These are phyloP conservation scores for Allium cepa DNA, from an alignment of 106 monocot species.

Conservation along the genomic window DNA sequence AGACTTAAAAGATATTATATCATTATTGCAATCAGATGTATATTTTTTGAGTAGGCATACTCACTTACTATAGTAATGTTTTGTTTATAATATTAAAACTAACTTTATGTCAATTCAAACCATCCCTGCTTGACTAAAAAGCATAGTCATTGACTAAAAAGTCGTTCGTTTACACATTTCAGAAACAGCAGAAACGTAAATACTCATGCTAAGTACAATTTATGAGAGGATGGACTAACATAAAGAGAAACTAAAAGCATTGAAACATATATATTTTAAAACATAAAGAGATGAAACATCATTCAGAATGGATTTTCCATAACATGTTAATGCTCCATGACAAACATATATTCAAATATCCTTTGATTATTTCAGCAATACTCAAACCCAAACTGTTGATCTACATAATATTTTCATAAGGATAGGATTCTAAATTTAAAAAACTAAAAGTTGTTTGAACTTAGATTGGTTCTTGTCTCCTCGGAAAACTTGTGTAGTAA, in stretches of 20 bases:
- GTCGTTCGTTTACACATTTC: conserved; percentile 5
- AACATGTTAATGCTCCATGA: background rate
- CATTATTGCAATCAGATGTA: conserved; percentile 59
- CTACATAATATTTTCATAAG: too few species aligned
- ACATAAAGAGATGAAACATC: background rate
- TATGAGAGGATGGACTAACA: too few species aligned
- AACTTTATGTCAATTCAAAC: too few species aligned
- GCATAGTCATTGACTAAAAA: too few species aligned
- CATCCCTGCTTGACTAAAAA: too few species aligned
- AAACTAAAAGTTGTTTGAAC: conserved; percentile 30
- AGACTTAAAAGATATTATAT: conserved; percentile 63
- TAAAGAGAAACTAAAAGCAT: too few species aligned
- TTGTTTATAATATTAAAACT: conserved; percentile 12
- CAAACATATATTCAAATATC: background rate
- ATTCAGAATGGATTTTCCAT: too few species aligned
- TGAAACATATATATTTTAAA: too few species aligned
- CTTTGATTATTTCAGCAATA: conserved; percentile 9
- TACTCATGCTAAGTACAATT: too few species aligned
- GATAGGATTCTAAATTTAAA: conserved; percentile 22
- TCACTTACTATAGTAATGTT: conserved; percentile 35
- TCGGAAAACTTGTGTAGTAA: conserved; percentile 56
- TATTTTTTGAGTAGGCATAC: conserved; percentile 78
- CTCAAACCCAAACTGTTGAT: too few species aligned
- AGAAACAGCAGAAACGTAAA: too few species aligned
- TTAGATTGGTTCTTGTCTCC: conserved; percentile 90